Percentiles rank a stretch among this genome's conserved stretches.
phyloP scores from a whole-genome alignment of 2,329 filamentous ascomycete species.

The Thermochaetoides dissita region DNA sequence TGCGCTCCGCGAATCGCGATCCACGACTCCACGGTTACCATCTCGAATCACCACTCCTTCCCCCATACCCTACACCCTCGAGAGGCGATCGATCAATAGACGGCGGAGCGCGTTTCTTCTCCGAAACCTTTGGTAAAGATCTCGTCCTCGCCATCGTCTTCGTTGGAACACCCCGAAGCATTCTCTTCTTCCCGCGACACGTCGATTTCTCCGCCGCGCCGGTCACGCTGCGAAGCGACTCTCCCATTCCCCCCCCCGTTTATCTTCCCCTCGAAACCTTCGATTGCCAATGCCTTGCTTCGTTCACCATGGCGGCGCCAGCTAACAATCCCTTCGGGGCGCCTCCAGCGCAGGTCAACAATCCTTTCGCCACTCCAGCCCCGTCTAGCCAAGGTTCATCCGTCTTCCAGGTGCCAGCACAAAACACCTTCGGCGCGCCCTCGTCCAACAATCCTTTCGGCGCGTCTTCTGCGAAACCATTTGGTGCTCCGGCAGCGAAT shows the following conservation, averaged over 20 bases:
- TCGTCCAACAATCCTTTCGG: neutral
- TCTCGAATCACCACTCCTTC: conserved; percentile 1
- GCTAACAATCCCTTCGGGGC: conserved; percentile 18
- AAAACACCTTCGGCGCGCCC: neutral
- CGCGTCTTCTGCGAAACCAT: neutral
- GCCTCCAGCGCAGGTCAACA: conserved; percentile 7
- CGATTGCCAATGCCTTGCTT: conserved; percentile 10
- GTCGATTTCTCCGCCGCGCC: neutral
- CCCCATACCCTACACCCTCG: neutral
- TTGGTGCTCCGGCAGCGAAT: conserved; percentile 2
- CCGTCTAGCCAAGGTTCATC: neutral
- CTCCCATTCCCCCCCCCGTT: conserved; percentile 2
- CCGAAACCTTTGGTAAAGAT: too few species aligned
- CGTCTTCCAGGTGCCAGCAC: neutral
- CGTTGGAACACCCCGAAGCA: neutral
- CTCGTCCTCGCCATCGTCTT: too few species aligned
- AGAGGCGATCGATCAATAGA: too few species aligned
- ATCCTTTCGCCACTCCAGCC: neutral
- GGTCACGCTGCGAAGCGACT: neutral
- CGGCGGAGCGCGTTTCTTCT: too few species aligned
- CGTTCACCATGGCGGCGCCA: conserved; percentile 12
- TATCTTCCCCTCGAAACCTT: conserved; percentile 2
- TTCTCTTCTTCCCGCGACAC: neutral
- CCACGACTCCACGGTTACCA: neutral
- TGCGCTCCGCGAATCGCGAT: neutral